Percentiles rank a stretch among this genome's conserved stretches.
phyloP scores from a whole-genome alignment of 306 rosid species.

The Fagus sylvatica region DNA sequence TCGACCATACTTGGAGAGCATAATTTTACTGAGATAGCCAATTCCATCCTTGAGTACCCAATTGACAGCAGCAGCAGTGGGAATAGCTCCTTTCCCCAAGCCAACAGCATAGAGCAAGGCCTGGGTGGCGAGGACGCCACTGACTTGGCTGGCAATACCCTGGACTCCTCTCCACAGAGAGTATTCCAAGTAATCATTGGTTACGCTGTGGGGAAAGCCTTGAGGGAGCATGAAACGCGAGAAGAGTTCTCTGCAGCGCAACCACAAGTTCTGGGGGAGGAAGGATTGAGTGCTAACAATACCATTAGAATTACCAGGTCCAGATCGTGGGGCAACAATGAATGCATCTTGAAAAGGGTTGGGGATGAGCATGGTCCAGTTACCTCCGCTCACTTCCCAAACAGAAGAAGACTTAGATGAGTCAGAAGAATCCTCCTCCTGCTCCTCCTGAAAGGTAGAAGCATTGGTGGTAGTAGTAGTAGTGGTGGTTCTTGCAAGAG shows the following conservation, averaged over 20 bases:
- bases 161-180: constrained; percentile 93
- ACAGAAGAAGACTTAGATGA: constrained; percentile 24
- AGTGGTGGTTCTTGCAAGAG: constrained; percentile 44
- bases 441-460: background rate
- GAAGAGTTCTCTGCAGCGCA: constrained; percentile 48
- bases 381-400: constrained; percentile 83
- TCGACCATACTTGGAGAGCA: constrained; percentile 83
- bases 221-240: constrained; percentile 84
- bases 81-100: constrained; percentile 94
- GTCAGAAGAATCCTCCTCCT: background rate
- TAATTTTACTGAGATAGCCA: constrained; percentile 85
- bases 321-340: constrained; percentile 13
- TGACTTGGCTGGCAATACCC: constrained; percentile 88
- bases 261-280: constrained; percentile 33
- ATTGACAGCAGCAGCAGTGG: constrained; percentile 79
- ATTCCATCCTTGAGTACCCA: constrained; percentile 97
- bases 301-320: constrained; percentile 26
- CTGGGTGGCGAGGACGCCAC: constrained; percentile 89
- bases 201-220: constrained; percentile 81
- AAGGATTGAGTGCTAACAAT: constrained; percentile 20
- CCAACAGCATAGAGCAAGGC: constrained; percentile 94
- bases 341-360: constrained; percentile 52
- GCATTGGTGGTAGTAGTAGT: constrained; percentile 1
- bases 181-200: constrained; percentile 81
- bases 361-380: constrained; percentile 57